phyloP scores from a whole-genome alignment of 768 basidiomycete species.

The Candolleomyces efflorescens region DNA sequence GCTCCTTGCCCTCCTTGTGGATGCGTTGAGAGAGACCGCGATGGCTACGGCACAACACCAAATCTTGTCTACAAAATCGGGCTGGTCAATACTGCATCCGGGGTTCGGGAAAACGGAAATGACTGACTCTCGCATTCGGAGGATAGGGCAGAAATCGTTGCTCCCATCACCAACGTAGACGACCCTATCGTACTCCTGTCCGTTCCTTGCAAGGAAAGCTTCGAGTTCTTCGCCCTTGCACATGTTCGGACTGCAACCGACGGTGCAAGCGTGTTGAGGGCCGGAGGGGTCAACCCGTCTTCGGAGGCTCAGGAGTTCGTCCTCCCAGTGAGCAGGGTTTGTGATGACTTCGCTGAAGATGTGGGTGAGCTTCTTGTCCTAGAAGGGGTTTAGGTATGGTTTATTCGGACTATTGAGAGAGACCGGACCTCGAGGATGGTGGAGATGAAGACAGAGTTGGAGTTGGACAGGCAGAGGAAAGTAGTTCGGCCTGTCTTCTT shows the following conservation, averaged over 20 bases:
- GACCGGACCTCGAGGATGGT: constrained; percentile 75
- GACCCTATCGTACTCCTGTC: constrained; percentile 65
- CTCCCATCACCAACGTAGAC: constrained; percentile 92
- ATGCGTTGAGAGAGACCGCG: constrained; percentile 82
- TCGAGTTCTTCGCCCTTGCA: constrained; percentile 99
- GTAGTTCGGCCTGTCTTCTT: constrained; percentile 66
- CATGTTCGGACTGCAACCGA: constrained; percentile 96
- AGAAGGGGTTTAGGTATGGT: not conserved
- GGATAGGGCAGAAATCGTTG: constrained; percentile 93
- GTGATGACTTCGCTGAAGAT: constrained; percentile 86
- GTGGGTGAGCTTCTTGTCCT: constrained; percentile 71
- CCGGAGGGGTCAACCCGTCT: constrained; percentile 73
- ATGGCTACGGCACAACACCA: constrained; percentile 72
- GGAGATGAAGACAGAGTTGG: constrained; percentile 87
- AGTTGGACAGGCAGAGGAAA: constrained; percentile 90
- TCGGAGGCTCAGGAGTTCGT: constrained; percentile 69
- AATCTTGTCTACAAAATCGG: constrained; percentile 60
- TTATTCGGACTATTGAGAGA: not conserved
- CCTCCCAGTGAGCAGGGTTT: constrained; percentile 85
- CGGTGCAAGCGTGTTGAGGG: constrained; percentile 75
- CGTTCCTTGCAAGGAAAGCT: constrained; percentile 64
- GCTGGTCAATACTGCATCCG: not conserved
- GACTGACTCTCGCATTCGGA: constrained; percentile 71
- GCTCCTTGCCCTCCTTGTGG: constrained; percentile 55
- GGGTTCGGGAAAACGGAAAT: not conserved